Percentiles rank a stretch among this genome's conserved stretches.
Evolutionary conservation across 2,329 filamentous ascomycete genomes (phyloP).

Genomic region (Cryoendolithus antarcticus): DNA sequence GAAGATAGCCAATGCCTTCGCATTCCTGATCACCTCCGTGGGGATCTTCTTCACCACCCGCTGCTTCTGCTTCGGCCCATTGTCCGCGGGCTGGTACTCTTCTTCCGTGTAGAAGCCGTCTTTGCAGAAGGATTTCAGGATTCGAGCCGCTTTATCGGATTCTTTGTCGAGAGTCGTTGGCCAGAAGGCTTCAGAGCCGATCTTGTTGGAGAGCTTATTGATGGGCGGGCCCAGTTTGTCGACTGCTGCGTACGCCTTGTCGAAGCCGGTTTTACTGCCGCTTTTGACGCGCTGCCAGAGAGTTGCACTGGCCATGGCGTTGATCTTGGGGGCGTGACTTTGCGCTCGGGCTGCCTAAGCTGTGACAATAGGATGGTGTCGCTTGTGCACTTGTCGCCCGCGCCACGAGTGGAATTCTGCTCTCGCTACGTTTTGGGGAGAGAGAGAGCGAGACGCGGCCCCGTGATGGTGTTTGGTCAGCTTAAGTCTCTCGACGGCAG

Average conservation of each 20-base stretch:
- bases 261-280: constrained; percentile 53
- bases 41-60: constrained; percentile 73
- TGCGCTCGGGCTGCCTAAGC: too few relatives aligned
- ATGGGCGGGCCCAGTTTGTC: constrained; percentile 59
- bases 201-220: constrained; percentile 70
- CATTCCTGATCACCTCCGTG: constrained; percentile 68
- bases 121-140: constrained; percentile 80
- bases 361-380: too few relatives aligned
- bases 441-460: too few relatives aligned
- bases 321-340: too few relatives aligned
- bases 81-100: constrained; percentile 24
- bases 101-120: constrained; percentile 57
- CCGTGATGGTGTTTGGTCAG: too few relatives aligned
- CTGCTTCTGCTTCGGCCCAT: constrained; percentile 48
- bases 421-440: too few relatives aligned
- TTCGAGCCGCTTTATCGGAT: constrained; percentile 81
- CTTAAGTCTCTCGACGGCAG: too few relatives aligned
- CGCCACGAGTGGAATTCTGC: too few relatives aligned
- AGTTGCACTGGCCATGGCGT: constrained; percentile 5
- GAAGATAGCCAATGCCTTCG: constrained; percentile 83
- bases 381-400: too few relatives aligned
- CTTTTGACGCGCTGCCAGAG: constrained; percentile 45
- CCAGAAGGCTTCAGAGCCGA: constrained; percentile 75
- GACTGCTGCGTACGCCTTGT: constrained; percentile 56
- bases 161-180: constrained; percentile 76